Conservation (phyloP, 352 stramenopile genomes). For the Thalassiosira hispida region DNA sequence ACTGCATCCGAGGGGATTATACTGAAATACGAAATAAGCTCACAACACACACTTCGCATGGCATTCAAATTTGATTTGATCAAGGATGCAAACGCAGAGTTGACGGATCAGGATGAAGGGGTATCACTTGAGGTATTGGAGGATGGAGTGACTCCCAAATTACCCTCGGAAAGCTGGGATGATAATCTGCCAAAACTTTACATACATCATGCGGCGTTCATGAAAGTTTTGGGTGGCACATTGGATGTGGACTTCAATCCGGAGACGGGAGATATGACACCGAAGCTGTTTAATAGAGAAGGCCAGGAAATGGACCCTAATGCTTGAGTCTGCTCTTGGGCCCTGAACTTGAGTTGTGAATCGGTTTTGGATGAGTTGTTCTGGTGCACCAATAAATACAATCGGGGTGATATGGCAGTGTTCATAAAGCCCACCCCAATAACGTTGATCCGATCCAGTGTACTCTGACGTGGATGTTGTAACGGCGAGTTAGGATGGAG, state of each 20-base stretch:
- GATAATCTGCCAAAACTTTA: conserved; percentile 79
- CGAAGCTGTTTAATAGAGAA: conserved; percentile 71
- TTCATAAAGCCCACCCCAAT: too few relatives aligned
- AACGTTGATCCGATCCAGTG: too few relatives aligned
- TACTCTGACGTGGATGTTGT: too few relatives aligned
- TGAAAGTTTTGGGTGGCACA: conserved; percentile 80
- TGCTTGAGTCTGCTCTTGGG: conserved; percentile 30
- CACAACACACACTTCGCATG: conserved; percentile 69
- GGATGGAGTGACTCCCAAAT: conserved; percentile 70
- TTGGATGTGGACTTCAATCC: conserved; percentile 69
- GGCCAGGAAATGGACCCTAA: conserved; percentile 79
- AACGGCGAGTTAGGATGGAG: too few relatives aligned
- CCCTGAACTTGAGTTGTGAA: neutral
- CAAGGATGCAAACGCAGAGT: conserved; percentile 49
- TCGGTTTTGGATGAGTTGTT: neutral
- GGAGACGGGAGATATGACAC: conserved; percentile 50
- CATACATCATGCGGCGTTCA: conserved; percentile 74
- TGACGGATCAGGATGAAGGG: conserved; percentile 63
- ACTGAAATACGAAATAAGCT: conserved; percentile 73
- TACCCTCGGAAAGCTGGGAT: conserved; percentile 52
- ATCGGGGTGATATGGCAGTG: too few relatives aligned
- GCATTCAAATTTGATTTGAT: conserved; percentile 83
- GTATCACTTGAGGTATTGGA: conserved; percentile 77
- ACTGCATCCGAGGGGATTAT: conserved; percentile 62
- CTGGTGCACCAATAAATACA: too few relatives aligned